Evolutionary conservation across 2,329 filamentous ascomycete species (phyloP).

Genomic region (Diaporthe helianthi): DNA sequence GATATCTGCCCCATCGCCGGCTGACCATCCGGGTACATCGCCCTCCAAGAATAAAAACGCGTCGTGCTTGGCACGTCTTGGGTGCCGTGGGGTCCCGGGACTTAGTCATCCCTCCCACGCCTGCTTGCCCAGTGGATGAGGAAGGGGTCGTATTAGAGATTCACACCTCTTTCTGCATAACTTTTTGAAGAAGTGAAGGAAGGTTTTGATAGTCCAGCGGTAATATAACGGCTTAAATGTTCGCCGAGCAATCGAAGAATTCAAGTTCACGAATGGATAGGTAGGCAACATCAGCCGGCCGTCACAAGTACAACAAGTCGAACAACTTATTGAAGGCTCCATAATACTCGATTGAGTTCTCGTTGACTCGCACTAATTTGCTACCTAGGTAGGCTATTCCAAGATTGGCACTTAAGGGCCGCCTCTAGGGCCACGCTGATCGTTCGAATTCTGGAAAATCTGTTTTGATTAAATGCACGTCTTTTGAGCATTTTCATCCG

Average conservation of each 20-base stretch:
- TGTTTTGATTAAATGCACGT: background rate
- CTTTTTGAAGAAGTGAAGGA: background rate
- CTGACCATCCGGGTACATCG: constrained; percentile 16
- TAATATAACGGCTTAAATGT: background rate
- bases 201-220: too few species aligned
- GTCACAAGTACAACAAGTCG: background rate
- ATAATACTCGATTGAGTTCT: background rate
- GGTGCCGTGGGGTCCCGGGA: background rate
- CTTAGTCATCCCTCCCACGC: background rate
- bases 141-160: background rate
- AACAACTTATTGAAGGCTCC: too few species aligned
- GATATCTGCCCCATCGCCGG: constrained; percentile 3
- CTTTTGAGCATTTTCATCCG: too few species aligned
- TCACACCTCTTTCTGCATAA: background rate
- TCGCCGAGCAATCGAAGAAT: background rate
- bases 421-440: background rate
- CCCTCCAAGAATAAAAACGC: constrained; percentile 18
- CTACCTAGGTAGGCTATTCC: too few species aligned
- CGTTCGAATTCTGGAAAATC: background rate
- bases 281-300: background rate
- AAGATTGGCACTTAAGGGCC: too few species aligned
- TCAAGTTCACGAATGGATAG: background rate
- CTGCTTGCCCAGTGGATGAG: too few species aligned
- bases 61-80: constrained; percentile 2
- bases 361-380: background rate